Percentiles rank a stretch among this genome's conserved stretches.
Evolutionary conservation across 2,329 filamentous ascomycete species (phyloP).

Genomic region (Amylocarpus encephaloides): DNA sequence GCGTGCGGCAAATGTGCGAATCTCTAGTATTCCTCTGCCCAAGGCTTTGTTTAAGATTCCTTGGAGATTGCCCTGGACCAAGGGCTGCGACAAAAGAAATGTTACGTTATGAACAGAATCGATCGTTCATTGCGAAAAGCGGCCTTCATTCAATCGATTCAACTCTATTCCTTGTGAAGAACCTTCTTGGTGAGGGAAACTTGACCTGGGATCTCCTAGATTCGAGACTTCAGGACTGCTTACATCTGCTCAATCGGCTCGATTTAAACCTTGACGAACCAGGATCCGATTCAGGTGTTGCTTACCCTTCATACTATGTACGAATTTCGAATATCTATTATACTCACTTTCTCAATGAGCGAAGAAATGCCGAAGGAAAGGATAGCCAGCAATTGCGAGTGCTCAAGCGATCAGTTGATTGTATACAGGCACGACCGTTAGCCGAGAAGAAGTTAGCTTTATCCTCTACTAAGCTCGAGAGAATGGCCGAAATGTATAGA

Average conservation of each 20-base stretch:
- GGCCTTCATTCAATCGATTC: conserved; percentile 55
- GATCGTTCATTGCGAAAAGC: conserved; percentile 40
- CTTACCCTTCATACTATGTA: conserved; percentile 45
- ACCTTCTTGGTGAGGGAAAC: conserved; percentile 41
- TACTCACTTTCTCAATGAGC: conserved; percentile 49
- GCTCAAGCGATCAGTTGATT: conserved; percentile 57
- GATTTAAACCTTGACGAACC: conserved; percentile 26
- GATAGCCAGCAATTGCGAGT: conserved; percentile 45
- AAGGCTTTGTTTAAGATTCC: conserved; percentile 54
- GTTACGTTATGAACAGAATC: conserved; percentile 55
- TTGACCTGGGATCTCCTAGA: conserved; percentile 51
- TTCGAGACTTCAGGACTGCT: conserved; percentile 49
- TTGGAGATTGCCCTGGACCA: conserved; percentile 49
- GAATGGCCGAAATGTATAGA: conserved; percentile 56
- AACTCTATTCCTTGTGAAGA: conserved; percentile 50
- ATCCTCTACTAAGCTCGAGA: conserved; percentile 58
- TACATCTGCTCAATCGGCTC: conserved; percentile 47
- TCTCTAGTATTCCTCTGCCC: conserved; percentile 52
- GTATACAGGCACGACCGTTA: conserved; percentile 47
- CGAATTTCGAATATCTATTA: conserved; percentile 70
- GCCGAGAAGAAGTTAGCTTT: conserved; percentile 54
- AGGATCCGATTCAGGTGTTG: conserved; percentile 23
- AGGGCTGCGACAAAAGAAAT: conserved; percentile 50
- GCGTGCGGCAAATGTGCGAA: conserved; percentile 40
- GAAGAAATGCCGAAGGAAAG: conserved; percentile 39